phyloP scores from a whole-genome alignment of 345 rosid species.

The Eutrema heterophyllum region DNA sequence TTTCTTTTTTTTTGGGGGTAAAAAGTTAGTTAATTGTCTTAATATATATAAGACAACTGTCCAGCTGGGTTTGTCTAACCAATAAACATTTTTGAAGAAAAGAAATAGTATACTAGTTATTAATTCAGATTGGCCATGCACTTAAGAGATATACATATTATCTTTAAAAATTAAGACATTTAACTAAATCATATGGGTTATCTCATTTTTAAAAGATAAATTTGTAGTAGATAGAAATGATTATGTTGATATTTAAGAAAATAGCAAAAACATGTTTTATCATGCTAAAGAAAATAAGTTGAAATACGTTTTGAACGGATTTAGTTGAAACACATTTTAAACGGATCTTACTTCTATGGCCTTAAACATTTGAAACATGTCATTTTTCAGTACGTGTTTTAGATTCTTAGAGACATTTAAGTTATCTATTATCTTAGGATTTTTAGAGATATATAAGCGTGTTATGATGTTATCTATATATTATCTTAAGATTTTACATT shows the following conservation, averaged over 20 bases:
- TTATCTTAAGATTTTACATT: too few species aligned
- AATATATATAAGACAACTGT: background rate
- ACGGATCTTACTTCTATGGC: too few species aligned
- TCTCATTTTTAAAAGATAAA: background rate
- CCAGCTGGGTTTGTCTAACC: background rate
- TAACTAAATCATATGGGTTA: background rate
- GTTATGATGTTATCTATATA: too few species aligned
- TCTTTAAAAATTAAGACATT: background rate
- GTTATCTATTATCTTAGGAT: too few species aligned
- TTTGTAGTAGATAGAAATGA: background rate
- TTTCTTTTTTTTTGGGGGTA: too few species aligned
- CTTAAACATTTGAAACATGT: too few species aligned
- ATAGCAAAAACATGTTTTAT: too few species aligned
- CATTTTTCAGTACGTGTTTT: too few species aligned
- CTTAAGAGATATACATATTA: background rate
- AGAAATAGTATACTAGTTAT: background rate
- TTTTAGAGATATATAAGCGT: too few species aligned
- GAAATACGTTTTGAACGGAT: background rate
- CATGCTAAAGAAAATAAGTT: background rate
- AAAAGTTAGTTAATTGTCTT: conserved; percentile 2
- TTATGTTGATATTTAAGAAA: too few species aligned
- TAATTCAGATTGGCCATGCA: background rate
- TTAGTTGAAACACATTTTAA: too few species aligned
- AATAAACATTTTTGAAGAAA: background rate
- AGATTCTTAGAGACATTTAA: too few species aligned